Evolutionary conservation across 2,329 filamentous ascomycete species (phyloP), one percentile per base, ranked within the genome.

Genomic region (Ophiocordyceps sinensis): DNA sequence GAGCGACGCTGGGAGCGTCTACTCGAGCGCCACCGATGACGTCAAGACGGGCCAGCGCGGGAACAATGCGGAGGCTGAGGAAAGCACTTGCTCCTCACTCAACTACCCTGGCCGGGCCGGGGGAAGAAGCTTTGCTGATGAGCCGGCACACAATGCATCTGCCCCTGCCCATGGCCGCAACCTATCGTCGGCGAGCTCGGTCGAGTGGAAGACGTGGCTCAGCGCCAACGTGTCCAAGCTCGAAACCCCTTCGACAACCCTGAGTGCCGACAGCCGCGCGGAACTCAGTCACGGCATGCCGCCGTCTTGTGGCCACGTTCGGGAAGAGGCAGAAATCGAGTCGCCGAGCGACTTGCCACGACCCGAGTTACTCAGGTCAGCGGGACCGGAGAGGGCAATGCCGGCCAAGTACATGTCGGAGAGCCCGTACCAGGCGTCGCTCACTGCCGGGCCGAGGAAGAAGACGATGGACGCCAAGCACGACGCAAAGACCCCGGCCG

Each of bases 161-260:
- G 23, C 23, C 23, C 5, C 9, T 2, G 23, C 23, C 3, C 53
- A 60, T 15, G 55, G 58, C 37, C 57, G 65, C n/a, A 54, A 59
- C 1, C 47, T 53, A 3, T 69, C 66, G 1, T 61, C 61, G 1
- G 58, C 59, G 6, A 70, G 68, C 42, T 74, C 70, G 3, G 54
- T 63, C 2, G 71, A 74, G 43, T 75, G 71, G 72, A 74, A 73
- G 52, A 65, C 58, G 0, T 71, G 66, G 66, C 63, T 75, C 32
- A 71, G 70, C 9, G 62, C 67, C 3, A 67, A 74, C 35, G 63
- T 70, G 9, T 66, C 66, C 1, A 69, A 66, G 42, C 51, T 71
- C 2, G 68, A 73, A 37, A 47, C 43, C 1, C 43, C 53, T 5
- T 36, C 41, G 3, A 44, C 47, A 3, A 45, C 46, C 1, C 41